These are phyloP conservation scores for Lipomyces spencermartinsiae DNA, from an alignment of 805 yeast genomes.

Conservation along the genomic window DNA sequence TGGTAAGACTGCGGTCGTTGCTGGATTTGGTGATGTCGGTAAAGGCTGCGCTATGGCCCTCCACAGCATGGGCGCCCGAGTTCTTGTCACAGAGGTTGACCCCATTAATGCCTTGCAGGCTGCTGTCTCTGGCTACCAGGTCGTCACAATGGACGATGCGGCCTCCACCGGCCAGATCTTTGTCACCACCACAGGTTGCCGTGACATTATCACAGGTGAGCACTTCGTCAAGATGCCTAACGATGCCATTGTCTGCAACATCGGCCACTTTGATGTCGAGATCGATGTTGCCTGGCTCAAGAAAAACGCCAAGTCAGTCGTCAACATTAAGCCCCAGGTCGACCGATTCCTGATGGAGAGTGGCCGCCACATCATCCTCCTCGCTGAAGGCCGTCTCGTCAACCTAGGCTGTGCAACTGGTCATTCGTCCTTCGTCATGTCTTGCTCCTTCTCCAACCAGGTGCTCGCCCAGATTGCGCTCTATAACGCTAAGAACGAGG, in stretches of 20 bases:
- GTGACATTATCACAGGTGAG: conserved; percentile 91
- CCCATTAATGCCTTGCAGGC: conserved; percentile 99
- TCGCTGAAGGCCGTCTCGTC: conserved; percentile 99
- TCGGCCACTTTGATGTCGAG: conserved; percentile 99
- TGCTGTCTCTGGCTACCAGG: conserved; percentile 98
- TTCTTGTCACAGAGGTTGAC: conserved; percentile 94
- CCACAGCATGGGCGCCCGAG: conserved; percentile 99
- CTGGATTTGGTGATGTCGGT: conserved; percentile 99
- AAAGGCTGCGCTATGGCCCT: conserved; percentile 99
- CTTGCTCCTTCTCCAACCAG: conserved; percentile 99
- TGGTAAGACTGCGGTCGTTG: conserved; percentile 98
- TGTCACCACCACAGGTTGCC: conserved; percentile 99
- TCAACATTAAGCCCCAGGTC: conserved; percentile 98
- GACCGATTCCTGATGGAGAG: conserved; percentile 90
- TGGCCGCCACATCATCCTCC: conserved; percentile 93
- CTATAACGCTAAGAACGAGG: conserved; percentile 83
- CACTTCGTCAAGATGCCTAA: conserved; percentile 95
- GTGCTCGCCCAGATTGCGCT: conserved; percentile 98
- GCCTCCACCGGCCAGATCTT: conserved; percentile 93
- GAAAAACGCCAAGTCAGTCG: conserved; percentile 89
- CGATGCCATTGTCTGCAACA: conserved; percentile 99
- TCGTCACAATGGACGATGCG: conserved; percentile 92
- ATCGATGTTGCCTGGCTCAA: conserved; percentile 99
- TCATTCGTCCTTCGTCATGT: conserved; percentile 98
- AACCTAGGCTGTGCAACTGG: conserved; percentile 99